These are phyloP conservation scores for Cyclocybe cylindracea DNA, from an alignment of 768 basidiomycete species.

Conservation along the genomic window DNA sequence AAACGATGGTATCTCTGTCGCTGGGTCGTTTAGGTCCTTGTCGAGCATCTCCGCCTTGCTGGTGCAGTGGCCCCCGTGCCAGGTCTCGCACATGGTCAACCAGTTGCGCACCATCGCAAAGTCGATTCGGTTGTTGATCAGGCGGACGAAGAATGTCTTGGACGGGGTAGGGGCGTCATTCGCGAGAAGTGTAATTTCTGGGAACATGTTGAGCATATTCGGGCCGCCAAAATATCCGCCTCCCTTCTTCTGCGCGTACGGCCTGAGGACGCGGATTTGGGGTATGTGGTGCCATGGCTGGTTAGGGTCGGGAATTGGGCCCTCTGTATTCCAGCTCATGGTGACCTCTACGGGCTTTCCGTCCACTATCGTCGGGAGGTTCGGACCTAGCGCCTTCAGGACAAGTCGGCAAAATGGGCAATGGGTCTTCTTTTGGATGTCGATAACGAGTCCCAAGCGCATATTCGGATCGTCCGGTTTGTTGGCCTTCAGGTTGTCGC, in stretches of 20 bases:
- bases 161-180: constrained; percentile 1
- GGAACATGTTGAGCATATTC: neutral
- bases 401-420: constrained; percentile 10
- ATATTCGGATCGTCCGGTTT: neutral
- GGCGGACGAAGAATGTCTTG: neutral
- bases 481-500: neutral
- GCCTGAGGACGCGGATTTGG: constrained; percentile 1
- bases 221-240: neutral
- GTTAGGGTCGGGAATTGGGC: neutral
- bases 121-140: constrained; percentile 8
- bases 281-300: no score
- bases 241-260: neutral
- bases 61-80: constrained; percentile 1
- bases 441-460: neutral
- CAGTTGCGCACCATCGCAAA: constrained; percentile 8
- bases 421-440: constrained; percentile 1
- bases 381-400: neutral
- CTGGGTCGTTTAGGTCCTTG: constrained; percentile 3
- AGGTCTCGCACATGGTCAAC: constrained; percentile 4
- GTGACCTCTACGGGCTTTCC: neutral
- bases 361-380: neutral
- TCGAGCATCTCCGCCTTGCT: constrained; percentile 1
- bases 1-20: constrained; percentile 7
- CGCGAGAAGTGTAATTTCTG: constrained; percentile 8
- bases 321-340: constrained; percentile 4